Evolutionary conservation across 345 rosid genomes (phyloP), one percentile per base, ranked within the genome.

Genomic region (Acer yangbiense): DNA sequence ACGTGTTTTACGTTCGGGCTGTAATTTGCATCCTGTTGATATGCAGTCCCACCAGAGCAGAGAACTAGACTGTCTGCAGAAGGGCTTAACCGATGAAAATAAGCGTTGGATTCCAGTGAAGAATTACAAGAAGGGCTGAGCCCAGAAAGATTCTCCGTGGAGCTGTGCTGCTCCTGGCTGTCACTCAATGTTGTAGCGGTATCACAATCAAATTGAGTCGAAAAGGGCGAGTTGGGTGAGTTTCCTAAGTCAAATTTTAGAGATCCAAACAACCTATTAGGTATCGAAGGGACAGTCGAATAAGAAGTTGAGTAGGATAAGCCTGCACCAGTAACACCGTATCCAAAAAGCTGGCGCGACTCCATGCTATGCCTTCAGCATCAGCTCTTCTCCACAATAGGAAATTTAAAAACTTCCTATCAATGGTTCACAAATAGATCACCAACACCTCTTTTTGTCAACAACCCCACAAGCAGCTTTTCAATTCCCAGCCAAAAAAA

Each of bases 41-140:
- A 75, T 9, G 89, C 80, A 54, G 65, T 32, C 77, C 79, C 79
- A 65, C 78, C 79, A 68, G 84, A 74, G 71, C 18, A 18, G 62
- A 72, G 68, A 20, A 72, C 76, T 9, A 82, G 46, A 69, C 80
- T 80, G 72, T 79, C 85, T 25, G 57, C 65, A 11, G 88, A 67
- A 60, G 90, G 88, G 80, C 90, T 86, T 35, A 75, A 81, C 69
- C 65, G 67, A 61, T 79, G 78, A 65, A 78, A 66, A 72, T 76
- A 74, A 81, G 79, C 60, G 71, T 44, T 82, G 29, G 87, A 85
- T 77, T 83, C 86, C 9, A 81, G 71, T 0, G 88, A 75, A 71
- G 86, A 91, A 77, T 86, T 83, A 25, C 83, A 72, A 74, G 91
- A 88, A 79, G 86, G 83, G 77, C 90, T 88, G 54, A 80, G 79